These are phyloP conservation scores for Lentinula detonsa DNA, from an alignment of 768 basidiomycete genomes.

Conservation along the genomic window DNA sequence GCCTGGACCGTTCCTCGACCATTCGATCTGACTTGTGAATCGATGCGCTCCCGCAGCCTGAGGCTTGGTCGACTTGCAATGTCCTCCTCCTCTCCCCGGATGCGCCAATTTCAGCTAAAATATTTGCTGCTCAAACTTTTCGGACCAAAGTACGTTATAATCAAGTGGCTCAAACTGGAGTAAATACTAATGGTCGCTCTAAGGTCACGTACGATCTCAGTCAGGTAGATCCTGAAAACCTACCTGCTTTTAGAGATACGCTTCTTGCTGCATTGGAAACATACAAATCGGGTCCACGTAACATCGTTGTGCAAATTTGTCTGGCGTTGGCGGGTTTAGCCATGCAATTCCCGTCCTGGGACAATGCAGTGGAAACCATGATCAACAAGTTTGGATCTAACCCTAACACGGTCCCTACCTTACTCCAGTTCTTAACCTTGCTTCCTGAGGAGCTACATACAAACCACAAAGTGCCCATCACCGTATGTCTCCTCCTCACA, in stretches of 20 bases:
- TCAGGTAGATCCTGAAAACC: conserved; percentile 72
- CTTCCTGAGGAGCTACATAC: conserved; percentile 84
- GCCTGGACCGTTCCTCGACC: conserved; percentile 58
- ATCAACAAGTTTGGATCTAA: conserved; percentile 83
- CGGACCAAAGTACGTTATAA: conserved; percentile 72
- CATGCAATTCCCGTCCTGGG: conserved; percentile 84
- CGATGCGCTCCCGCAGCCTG: conserved; percentile 71
- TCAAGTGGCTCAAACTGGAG: background rate
- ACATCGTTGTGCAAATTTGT: conserved; percentile 84
- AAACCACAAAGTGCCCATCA: conserved; percentile 84
- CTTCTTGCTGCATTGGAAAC: conserved; percentile 69
- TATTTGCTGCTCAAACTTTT: conserved; percentile 97
- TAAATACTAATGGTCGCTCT: conserved; percentile 23
- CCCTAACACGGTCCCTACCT: conserved; percentile 73
- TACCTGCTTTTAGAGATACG: conserved; percentile 81
- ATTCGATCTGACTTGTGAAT: conserved; percentile 58
- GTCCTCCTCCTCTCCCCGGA: conserved; percentile 79
- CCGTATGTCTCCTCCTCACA: conserved; percentile 35
- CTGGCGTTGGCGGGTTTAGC: conserved; percentile 88
- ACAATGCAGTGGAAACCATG: conserved; percentile 71
- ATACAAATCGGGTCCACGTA: conserved; percentile 73
- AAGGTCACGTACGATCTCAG: conserved; percentile 94
- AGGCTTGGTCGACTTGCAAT: conserved; percentile 96
- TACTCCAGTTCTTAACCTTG: conserved; percentile 86
- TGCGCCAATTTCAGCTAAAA: conserved; percentile 70